phyloP scores from a whole-genome alignment of 2,329 filamentous ascomycete genomes.

The Zelopaecilomyces penicillatus region DNA sequence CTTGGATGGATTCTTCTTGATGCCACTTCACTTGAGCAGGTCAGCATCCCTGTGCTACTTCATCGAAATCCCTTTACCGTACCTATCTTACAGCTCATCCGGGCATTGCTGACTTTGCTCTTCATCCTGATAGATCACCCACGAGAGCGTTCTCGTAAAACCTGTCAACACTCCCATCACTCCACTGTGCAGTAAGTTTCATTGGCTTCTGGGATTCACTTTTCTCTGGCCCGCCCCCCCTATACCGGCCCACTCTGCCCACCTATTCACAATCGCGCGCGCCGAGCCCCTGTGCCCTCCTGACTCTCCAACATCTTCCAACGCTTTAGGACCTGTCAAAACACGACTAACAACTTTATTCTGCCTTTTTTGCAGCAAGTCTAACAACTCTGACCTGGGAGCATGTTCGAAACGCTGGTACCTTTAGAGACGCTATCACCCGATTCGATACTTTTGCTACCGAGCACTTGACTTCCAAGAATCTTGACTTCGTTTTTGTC shows the following conservation, averaged over 20 bases:
- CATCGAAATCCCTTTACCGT: slow-evolving; percentile 5
- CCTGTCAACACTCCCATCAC: slow-evolving; percentile 98
- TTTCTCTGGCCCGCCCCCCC: slow-evolving; percentile 10
- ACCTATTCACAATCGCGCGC: slow-evolving; percentile 3
- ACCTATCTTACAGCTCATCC: slow-evolving; percentile 1
- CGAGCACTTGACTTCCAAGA: slow-evolving; percentile 83
- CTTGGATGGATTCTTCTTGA: slow-evolving; percentile 96
- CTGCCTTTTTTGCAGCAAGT: slow-evolving; percentile 55
- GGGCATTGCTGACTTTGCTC: slow-evolving; percentile 8
- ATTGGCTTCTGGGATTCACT: slow-evolving; percentile 12
- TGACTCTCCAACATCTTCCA: too few species aligned
- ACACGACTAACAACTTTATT: background rate
- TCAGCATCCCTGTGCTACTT: slow-evolving; percentile 36
- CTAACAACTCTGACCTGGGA: slow-evolving; percentile 98
- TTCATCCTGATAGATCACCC: slow-evolving; percentile 60
- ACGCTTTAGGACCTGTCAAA: background rate
- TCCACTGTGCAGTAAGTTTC: slow-evolving; percentile 88
- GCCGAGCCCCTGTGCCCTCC: background rate
- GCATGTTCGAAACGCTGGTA: slow-evolving; percentile 93
- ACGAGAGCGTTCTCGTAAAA: slow-evolving; percentile 94
- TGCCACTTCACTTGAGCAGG: slow-evolving; percentile 86
- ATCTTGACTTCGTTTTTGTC: slow-evolving; percentile 95
- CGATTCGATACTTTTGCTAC: slow-evolving; percentile 90
- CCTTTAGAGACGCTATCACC: slow-evolving; percentile 93
- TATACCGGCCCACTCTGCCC: slow-evolving; percentile 2